Conservation (phyloP, 192 early-diverging fungal species). For the Backusella morwellensis region DNA sequence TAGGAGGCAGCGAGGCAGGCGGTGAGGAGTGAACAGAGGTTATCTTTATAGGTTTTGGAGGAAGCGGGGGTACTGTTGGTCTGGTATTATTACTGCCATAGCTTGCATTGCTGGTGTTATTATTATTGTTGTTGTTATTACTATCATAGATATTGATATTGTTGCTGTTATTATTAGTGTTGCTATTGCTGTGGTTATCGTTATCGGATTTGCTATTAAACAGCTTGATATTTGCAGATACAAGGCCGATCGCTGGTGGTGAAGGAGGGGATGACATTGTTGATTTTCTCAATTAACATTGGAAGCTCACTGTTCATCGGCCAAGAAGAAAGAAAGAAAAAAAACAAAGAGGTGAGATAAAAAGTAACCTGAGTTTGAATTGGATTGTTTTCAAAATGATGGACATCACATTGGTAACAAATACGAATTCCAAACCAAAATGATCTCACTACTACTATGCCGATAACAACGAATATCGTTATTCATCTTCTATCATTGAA, state of each 20-base stretch:
- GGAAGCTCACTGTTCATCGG: not conserved
- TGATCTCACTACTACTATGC: not conserved
- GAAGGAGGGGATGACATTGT: slow-evolving; percentile 25
- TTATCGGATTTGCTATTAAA: slow-evolving; percentile 26
- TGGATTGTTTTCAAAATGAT: not conserved
- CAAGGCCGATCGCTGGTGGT: slow-evolving; percentile 16
- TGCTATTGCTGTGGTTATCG: not conserved
- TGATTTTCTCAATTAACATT: slow-evolving; percentile 11
- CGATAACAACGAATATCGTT: not conserved
- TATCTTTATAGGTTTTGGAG: slow-evolving; percentile 20
- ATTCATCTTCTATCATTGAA: not conserved
- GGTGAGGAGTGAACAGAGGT: slow-evolving; percentile 11
- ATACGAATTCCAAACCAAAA: not conserved
- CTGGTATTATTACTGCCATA: not conserved
- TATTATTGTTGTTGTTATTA: not conserved
- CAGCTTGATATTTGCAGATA: slow-evolving; percentile 31
- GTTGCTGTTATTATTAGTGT: not conserved
- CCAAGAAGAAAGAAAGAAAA: slow-evolving; percentile 14
- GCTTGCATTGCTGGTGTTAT: not conserved
- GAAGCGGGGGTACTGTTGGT: slow-evolving; percentile 6
- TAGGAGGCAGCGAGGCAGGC: slow-evolving; percentile 3
- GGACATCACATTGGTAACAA: not conserved
- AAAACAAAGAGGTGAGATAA: not conserved
- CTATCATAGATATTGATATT: not conserved
- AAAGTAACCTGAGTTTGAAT: not conserved